Base-by-base conservation (phyloP, 2,329 filamentous ascomycete genomes). In the Fusarium guadeloupense region DNA sequence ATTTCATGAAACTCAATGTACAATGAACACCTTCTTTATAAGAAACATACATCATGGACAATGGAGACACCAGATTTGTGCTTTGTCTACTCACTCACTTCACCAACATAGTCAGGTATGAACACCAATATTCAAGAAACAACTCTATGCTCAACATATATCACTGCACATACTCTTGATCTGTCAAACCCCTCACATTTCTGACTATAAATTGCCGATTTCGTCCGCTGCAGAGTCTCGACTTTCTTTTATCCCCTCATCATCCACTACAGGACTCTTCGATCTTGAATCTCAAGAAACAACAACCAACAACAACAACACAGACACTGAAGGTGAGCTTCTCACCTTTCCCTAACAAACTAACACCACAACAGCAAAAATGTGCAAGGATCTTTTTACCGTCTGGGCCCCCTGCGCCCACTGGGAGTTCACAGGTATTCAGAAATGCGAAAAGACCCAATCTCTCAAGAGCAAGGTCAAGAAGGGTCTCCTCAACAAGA, bases 371-470 rank as follows among this genome's bases (percentile, higher is more conserved):
- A 19, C 19, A 25, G 17, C 3, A 19, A 47, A 21, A 19, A 55
- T 55, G 49, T 55, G 53, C 14, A 13, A 46, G 20, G 40, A 47
- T 16, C 16, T 13, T 6, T 33, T 34, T 26, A 17, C 28, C 16
- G 49, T 55, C 21, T 55, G 38, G n/a, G 28, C 53, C 17, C 53
- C 53, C n/a, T 54, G 49, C 53, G 34, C 34, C n/a, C 53, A 55
- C 20, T 30, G 13, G 17, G 14, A 5, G 4, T 7, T 20, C 25
- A 10, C 17, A 17, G 34, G 28, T n/a, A 21, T 10, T 20, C 17
- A 19, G 13, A 30, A 34, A 19, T 54, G 53, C 26, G n/a, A 17
- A 14, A n/a, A 16, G 21, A 28, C 52, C 10, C 21, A 40, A 13
- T 33, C 39, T 12, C n/a, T 46, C 33, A 16, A 19, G n/a, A n/a